These are phyloP conservation scores for Solanum tacnaense DNA, from an alignment of 257 asterid genomes.

Conservation along the genomic window DNA sequence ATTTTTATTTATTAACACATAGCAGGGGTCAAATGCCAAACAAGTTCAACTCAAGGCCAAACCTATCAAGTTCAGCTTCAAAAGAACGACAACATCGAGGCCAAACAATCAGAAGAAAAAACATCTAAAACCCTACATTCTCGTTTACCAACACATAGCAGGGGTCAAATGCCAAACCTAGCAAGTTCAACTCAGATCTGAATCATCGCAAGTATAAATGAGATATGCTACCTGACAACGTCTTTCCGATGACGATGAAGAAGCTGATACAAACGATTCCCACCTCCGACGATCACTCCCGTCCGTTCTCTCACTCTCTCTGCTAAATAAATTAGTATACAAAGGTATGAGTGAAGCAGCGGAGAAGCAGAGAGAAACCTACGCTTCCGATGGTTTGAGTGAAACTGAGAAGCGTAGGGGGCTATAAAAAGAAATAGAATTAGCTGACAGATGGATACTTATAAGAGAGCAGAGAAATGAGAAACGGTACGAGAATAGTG, in stretches of 20 bases:
- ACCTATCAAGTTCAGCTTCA: not conserved
- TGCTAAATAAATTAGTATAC: not conserved
- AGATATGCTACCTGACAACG: not conserved
- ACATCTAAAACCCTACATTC: slow-evolving; percentile 1
- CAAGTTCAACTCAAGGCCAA: not conserved
- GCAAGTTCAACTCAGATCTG: slow-evolving; percentile 5
- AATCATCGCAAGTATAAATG: not conserved
- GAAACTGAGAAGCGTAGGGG: not conserved
- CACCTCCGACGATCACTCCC: not conserved
- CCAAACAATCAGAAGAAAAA: not conserved
- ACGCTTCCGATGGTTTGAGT: not conserved
- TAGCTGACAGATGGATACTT: not conserved
- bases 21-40: not conserved
- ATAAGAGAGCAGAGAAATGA: not conserved
- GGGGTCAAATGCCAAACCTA: not conserved
- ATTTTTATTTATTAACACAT: not conserved
- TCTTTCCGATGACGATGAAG: not conserved
- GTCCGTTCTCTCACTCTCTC: not conserved
- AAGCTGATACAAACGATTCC: not conserved
- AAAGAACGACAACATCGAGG: not conserved
- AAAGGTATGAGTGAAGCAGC: not conserved
- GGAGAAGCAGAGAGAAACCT: not conserved
- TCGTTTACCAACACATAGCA: not conserved
- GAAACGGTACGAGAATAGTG: not conserved
- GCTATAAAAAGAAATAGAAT: too few relatives aligned